These are phyloP conservation scores for Cyamopsis tetragonoloba DNA, from an alignment of 306 rosid species.

Conservation along the genomic window DNA sequence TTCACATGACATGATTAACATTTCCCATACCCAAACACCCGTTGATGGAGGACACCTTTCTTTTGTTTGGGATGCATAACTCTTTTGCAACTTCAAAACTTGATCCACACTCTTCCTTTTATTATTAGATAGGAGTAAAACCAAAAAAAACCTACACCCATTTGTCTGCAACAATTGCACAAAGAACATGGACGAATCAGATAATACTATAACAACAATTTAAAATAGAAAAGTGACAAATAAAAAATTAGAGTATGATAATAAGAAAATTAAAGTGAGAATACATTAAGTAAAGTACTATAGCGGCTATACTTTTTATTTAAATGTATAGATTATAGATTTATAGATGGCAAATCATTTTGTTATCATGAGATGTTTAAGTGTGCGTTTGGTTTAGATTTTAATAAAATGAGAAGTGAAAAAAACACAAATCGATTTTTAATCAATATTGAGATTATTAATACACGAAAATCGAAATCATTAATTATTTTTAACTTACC, in stretches of 20 bases:
- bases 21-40: slow-evolving; percentile 20
- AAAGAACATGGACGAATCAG: slow-evolving; percentile 11
- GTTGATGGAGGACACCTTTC: not conserved
- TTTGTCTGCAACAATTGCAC: not conserved
- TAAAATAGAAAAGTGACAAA: not conserved
- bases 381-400: no score
- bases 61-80: not conserved
- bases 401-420: no score
- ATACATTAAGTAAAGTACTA: not conserved
- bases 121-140: not conserved
- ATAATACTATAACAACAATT: not conserved
- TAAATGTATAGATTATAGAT: no score
- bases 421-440: no score
- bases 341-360: not conserved
- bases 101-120: slow-evolving; percentile 6
- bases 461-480: no score
- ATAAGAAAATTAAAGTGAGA: not conserved
- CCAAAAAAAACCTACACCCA: not conserved
- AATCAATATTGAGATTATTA: no score
- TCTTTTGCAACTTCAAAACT: slow-evolving; percentile 28
- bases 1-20: slow-evolving; percentile 42
- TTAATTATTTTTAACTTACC: no score
- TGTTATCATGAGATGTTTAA: no score
- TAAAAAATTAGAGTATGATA: not conserved
- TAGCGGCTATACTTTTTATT: not conserved